Evolutionary conservation across 345 rosid genomes (phyloP), one percentile per base, ranked within the genome.

Genomic region (Aquilaria malaccensis): DNA sequence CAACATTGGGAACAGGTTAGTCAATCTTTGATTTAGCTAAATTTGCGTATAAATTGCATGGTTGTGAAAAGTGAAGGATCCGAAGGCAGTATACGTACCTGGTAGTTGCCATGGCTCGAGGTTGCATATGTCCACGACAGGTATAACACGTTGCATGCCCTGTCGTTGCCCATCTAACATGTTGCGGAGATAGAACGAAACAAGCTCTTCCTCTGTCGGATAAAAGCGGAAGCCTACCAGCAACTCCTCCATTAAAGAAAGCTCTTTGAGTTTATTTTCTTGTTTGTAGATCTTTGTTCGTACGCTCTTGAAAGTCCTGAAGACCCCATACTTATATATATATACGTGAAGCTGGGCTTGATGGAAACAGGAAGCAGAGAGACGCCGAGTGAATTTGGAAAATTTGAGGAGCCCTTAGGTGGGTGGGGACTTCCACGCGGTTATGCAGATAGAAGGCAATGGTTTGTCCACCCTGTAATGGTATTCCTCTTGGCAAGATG

Each of bases 161-260:
- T 60, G 77, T 29, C 69, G 72, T 52, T 31, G 67, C 33, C 91
- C 97, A 55, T 77, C 74, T 14, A 94, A 81, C 83, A 82, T 76
- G 78, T 83, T 84, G 47, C 64, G 78, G 47, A 94, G 79, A 67
- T 94, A 94, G 84, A 90, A 94, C 29, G 82, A 63, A 61, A 90
- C 64, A 0, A 94, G 81, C 77, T 94, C 99, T 33, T 90, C 97
- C 69, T 94, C 99, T 0, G 97, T 90, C 3, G 99, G 99, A 70
- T 72, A 94, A 76, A 94, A 94, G 32, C 97, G 96, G 67, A 63
- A 81, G 13, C 97, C 99, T 0, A 76, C 71, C 1, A 63, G 47
- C 10, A 63, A 62, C 30, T 85, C 83, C 33, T 56, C 88, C 72
- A 68, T 61, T 13, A 13, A 65, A 46, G 47, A 1, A 29, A n/a